phyloP scores from a whole-genome alignment of 805 yeast genomes.

The Suhomyces prunicola region DNA sequence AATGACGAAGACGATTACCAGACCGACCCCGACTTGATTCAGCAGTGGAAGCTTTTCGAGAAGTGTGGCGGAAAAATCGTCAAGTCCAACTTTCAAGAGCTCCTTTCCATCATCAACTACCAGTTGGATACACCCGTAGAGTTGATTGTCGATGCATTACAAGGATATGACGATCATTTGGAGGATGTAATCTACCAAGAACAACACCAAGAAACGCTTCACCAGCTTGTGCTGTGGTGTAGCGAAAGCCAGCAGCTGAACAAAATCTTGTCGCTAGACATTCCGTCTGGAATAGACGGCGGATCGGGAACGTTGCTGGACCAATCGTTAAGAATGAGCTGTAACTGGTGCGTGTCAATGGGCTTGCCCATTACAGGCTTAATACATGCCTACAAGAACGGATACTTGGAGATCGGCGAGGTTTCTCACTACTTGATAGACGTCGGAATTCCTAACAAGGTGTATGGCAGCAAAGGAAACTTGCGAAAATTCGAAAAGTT shows the following conservation, averaged over 20 bases:
- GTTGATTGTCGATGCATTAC: conserved; percentile 76
- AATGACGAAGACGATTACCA: conserved; percentile 24
- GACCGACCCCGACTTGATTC: conserved; percentile 41
- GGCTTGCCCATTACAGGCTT: conserved; percentile 73
- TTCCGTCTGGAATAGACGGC: conserved; percentile 80
- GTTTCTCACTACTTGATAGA: conserved; percentile 62
- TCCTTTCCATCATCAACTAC: conserved; percentile 36
- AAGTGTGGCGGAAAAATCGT: conserved; percentile 65
- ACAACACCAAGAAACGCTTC: conserved; percentile 35
- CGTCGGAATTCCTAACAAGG: conserved; percentile 64
- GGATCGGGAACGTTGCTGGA: conserved; percentile 61
- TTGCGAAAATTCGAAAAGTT: conserved; percentile 44
- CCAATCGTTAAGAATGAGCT: conserved; percentile 32
- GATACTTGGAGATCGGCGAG: conserved; percentile 46
- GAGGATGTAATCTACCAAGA: conserved; percentile 48
- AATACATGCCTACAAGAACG: conserved; percentile 56
- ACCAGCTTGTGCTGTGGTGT: conserved; percentile 62
- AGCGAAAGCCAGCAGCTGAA: conserved; percentile 44
- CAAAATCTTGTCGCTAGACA: conserved; percentile 64
- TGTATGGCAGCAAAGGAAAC: conserved; percentile 39
- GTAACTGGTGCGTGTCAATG: conserved; percentile 62
- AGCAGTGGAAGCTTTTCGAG: conserved; percentile 55
- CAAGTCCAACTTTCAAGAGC: conserved; percentile 28
- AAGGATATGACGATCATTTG: conserved; percentile 73
- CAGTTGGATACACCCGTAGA: conserved; percentile 73